Conservation (phyloP, 192 early-diverging fungal genomes). For the Rhizophlyctis rosea region DNA sequence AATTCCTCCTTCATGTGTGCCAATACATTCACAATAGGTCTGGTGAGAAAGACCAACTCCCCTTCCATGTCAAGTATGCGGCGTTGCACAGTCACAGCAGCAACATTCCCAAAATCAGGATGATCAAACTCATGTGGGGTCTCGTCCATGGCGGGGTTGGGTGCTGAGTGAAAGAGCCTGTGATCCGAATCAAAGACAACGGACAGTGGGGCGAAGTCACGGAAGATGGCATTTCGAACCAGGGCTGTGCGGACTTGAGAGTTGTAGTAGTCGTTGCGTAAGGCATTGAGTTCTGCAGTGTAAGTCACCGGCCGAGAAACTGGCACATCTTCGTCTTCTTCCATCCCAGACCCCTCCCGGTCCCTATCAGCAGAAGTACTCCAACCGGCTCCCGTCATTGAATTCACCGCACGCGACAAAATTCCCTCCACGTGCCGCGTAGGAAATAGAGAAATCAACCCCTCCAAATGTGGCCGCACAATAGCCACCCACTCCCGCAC, state of each 20-base stretch:
- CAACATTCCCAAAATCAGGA: background rate
- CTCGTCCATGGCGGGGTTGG: background rate
- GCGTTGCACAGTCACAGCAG: background rate
- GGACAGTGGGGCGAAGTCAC: background rate
- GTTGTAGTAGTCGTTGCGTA: constrained; percentile 4
- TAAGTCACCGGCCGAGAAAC: background rate
- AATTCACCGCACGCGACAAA: background rate
- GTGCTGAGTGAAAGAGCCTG: background rate
- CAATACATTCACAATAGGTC: background rate
- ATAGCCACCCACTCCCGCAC: constrained; percentile 7
- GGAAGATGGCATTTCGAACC: constrained; percentile 1
- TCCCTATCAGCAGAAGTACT: background rate
- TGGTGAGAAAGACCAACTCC: background rate
- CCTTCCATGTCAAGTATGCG: background rate
- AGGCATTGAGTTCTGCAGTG: background rate
- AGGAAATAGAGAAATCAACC: background rate
- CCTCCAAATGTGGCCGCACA: constrained; percentile 1
- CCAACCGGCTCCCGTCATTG: background rate
- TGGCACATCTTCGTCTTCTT: background rate
- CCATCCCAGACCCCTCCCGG: background rate
- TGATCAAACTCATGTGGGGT: background rate
- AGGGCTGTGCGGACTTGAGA: constrained; percentile 4
- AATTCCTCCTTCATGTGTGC: too few species aligned
- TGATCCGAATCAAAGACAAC: background rate
- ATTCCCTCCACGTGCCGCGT: background rate